phyloP scores from a whole-genome alignment of 176 grass and related monocot species.

The Oryza glumipatula region DNA sequence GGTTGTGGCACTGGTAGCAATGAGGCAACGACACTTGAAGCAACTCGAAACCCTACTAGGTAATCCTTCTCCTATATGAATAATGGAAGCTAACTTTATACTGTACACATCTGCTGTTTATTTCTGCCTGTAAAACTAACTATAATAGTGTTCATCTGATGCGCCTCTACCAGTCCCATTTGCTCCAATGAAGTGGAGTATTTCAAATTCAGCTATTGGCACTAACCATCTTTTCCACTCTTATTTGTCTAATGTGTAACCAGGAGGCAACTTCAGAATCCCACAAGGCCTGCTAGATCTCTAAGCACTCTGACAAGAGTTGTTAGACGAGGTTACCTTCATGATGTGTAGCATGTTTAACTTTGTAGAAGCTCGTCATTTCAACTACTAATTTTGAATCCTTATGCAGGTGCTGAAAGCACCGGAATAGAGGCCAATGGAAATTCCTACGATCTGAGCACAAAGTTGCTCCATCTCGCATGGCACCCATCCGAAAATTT shows the following conservation, averaged over 20 bases:
- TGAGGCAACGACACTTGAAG: slow-evolving; percentile 87
- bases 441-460: slow-evolving; percentile 76
- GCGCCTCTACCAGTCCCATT: background rate
- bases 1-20: slow-evolving; percentile 55
- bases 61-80: slow-evolving; percentile 43
- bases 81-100: slow-evolving; percentile 5
- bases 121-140: slow-evolving; percentile 24
- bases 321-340: slow-evolving; percentile 75
- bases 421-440: slow-evolving; percentile 71
- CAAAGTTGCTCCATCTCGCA: slow-evolving; percentile 93
- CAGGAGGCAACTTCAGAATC: slow-evolving; percentile 76
- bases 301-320: slow-evolving; percentile 56
- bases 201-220: background rate
- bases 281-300: slow-evolving; percentile 61
- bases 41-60: slow-evolving; percentile 93
- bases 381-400: slow-evolving; percentile 28
- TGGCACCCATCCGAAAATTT: slow-evolving; percentile 88
- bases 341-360: slow-evolving; percentile 7
- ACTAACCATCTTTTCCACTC: slow-evolving; percentile 11
- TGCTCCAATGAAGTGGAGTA: background rate
- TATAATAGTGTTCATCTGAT: background rate
- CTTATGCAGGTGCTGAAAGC: slow-evolving; percentile 58
- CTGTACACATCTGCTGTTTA: background rate
- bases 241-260: slow-evolving; percentile 35
- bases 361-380: slow-evolving; percentile 42